A percentile compares a stretch with the other conserved stretches of the same genome.
phyloP scores from a whole-genome alignment of 1,139 yeast genomes.

The Debaryomyces sp. region DNA sequence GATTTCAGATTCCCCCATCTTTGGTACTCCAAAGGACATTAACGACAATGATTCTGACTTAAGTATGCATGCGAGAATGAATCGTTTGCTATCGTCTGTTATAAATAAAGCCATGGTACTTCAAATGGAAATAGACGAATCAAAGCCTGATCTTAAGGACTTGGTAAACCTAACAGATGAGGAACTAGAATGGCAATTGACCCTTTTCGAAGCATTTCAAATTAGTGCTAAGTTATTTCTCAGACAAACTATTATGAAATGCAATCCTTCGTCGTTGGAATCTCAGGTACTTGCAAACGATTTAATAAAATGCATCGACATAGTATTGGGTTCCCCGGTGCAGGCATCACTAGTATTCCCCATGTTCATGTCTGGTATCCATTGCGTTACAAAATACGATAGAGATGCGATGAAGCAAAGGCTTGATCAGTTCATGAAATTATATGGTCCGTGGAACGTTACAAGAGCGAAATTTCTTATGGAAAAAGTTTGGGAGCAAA shows the following conservation, averaged over 20 bases:
- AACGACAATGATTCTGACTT: constrained; percentile 22
- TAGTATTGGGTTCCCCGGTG: constrained; percentile 64
- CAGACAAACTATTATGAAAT: constrained; percentile 60
- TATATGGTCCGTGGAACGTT: constrained; percentile 72
- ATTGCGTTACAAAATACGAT: constrained; percentile 54
- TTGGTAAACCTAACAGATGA: constrained; percentile 49
- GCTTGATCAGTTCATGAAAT: constrained; percentile 56
- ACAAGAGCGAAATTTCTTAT: constrained; percentile 60
- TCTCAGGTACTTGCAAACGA: constrained; percentile 62
- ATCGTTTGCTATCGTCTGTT: constrained; percentile 26
- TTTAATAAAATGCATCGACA: constrained; percentile 59
- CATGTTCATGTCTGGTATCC: constrained; percentile 74
- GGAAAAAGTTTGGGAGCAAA: constrained; percentile 52
- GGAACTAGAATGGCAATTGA: constrained; percentile 67
- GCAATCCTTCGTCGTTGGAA: constrained; percentile 66
- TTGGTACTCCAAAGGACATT: constrained; percentile 14
- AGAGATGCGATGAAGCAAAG: constrained; percentile 54
- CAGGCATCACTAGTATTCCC: constrained; percentile 79
- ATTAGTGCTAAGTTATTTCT: constrained; percentile 69
- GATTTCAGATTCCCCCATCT: background rate
- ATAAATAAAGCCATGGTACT: constrained; percentile 44
- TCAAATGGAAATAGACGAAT: constrained; percentile 52
- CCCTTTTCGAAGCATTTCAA: constrained; percentile 73
- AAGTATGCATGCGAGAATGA: constrained; percentile 30
- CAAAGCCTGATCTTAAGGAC: constrained; percentile 58